Evolutionary conservation across 306 rosid genomes (phyloP).

Genomic region (Cicer arietinum): DNA sequence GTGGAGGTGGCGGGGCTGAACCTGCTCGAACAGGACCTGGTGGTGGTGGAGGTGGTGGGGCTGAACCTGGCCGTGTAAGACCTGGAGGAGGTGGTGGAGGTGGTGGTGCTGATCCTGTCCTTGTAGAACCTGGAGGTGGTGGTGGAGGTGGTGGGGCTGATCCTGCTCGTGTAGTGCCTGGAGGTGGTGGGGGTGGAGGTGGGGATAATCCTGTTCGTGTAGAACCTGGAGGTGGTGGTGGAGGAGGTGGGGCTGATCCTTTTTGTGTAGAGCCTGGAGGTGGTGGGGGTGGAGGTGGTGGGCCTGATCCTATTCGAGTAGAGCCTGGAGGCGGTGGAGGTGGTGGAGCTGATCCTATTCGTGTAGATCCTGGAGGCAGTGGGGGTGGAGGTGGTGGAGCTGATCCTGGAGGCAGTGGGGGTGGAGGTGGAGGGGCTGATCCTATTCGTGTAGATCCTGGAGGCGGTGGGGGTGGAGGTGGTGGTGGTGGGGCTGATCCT

Average conservation of each 20-base stretch:
- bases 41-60: constrained; percentile 55
- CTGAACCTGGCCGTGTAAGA: constrained; percentile 19
- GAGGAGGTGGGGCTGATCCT: constrained; percentile 39
- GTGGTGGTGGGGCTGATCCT: too few relatives aligned
- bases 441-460: too few relatives aligned
- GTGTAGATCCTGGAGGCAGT: too few relatives aligned
- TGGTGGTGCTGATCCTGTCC: constrained; percentile 31
- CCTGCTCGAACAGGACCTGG: constrained; percentile 21
- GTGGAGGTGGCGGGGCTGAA: constrained; percentile 50
- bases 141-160: constrained; percentile 55
- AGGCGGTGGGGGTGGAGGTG: too few relatives aligned
- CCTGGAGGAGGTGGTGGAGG: constrained; percentile 53
- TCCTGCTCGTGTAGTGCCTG: constrained; percentile 30
- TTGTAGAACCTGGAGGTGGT: constrained; percentile 40
- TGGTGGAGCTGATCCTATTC: too few relatives aligned
- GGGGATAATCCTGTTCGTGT: constrained; percentile 10
- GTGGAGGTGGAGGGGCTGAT: too few relatives aligned
- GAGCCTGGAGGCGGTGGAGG: too few relatives aligned
- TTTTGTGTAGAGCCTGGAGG: constrained; percentile 17
- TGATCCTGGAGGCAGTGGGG: too few relatives aligned
- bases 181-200: constrained; percentile 51
- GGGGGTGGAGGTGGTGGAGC: too few relatives aligned
- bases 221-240: constrained; percentile 57
- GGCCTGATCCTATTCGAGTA: too few relatives aligned
- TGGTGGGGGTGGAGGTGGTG: too few relatives aligned